Percentiles rank a stretch among this genome's conserved stretches.
Evolutionary conservation across 139 green algal species (phyloP).

Genomic region (Chlorella ohadii): DNA sequence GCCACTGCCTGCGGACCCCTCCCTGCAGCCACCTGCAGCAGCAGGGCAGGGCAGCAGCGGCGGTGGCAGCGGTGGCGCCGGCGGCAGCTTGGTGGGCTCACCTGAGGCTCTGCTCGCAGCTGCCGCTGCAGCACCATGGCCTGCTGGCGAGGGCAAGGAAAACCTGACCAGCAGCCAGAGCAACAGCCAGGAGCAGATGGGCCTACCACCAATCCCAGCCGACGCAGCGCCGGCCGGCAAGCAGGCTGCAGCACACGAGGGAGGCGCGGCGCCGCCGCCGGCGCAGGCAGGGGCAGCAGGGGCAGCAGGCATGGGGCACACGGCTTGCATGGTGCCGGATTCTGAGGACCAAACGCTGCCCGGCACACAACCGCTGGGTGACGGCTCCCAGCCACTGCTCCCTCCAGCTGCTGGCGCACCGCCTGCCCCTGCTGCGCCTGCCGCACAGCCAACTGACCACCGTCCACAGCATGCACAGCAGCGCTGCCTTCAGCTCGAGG

Average conservation of each 20-base stretch:
- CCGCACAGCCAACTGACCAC: background rate
- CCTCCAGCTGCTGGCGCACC: background rate
- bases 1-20: background rate
- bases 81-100: too few species aligned
- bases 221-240: background rate
- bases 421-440: background rate
- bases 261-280: background rate
- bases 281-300: background rate
- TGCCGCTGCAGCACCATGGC: background rate
- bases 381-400: background rate
- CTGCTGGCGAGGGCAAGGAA: background rate
- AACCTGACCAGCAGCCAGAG: conserved; percentile 30
- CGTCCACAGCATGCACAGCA: too few species aligned
- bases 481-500: too few species aligned
- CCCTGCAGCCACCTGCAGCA: background rate
- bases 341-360: conserved; percentile 16
- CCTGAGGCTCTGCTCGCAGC: background rate
- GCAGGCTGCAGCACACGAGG: background rate
- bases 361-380: conserved; percentile 5
- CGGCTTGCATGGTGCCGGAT: background rate
- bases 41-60: background rate
- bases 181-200: conserved; percentile 28
- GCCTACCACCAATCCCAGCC: background rate
- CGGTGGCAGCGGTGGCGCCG: too few species aligned
- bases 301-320: background rate